A percentile compares a stretch with the other conserved stretches of the same genome.
phyloP scores from a whole-genome alignment of 441 rosid genomes.

The Omphalea diandra region DNA sequence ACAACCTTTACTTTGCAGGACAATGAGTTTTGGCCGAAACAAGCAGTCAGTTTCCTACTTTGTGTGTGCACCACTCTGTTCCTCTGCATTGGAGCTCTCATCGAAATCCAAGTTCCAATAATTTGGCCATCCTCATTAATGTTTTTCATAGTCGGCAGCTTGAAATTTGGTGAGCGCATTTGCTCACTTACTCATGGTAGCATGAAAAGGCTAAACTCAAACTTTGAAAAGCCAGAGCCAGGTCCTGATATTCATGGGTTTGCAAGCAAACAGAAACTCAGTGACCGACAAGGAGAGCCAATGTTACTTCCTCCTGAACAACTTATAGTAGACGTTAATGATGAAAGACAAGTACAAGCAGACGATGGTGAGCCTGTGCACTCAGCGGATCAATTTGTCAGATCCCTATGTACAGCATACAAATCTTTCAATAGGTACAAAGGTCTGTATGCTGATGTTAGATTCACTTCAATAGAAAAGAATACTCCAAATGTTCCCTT shows the following conservation, averaged over 20 bases:
- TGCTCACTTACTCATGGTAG: not conserved
- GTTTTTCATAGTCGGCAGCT: not conserved
- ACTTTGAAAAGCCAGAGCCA: not conserved
- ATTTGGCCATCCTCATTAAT: not conserved
- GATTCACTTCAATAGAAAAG: not conserved
- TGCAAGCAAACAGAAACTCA: not conserved
- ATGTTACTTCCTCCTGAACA: not conserved
- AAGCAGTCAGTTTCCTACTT: not conserved
- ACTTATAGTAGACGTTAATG: not conserved
- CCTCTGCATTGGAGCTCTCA: not conserved
- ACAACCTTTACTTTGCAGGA: not conserved
- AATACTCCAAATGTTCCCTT: not conserved
- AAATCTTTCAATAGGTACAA: not conserved
- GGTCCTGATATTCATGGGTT: not conserved
- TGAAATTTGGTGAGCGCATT: not conserved
- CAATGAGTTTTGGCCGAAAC: slow-evolving; percentile 1
- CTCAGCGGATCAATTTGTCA: not conserved
- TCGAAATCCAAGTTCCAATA: not conserved
- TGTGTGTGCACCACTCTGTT: not conserved
- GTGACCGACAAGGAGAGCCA: not conserved
- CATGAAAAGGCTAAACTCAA: not conserved
- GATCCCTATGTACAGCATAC: not conserved
- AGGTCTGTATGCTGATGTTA: not conserved
- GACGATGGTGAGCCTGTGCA: not conserved
- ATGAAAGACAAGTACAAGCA: not conserved